A percentile compares a stretch with the other conserved stretches of the same genome.
Conservation (phyloP, 257 asterid genomes). For the Nicotiana tomentosiformis region DNA sequence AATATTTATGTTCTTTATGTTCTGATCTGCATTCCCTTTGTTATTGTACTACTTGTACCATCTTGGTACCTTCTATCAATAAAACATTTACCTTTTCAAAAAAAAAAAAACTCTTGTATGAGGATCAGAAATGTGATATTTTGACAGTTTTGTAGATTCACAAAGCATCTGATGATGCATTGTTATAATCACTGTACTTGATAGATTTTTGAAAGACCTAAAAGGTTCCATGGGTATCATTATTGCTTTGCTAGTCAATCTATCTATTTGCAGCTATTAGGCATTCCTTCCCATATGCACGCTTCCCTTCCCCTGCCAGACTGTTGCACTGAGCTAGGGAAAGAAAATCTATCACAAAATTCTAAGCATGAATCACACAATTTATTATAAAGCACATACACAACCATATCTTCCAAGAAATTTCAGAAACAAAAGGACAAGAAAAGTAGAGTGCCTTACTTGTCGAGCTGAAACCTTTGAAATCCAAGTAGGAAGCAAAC, state of each 20-base stretch:
- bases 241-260: background rate
- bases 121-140: background rate
- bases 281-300: background rate
- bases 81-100: too few relatives aligned
- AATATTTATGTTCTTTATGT: too few relatives aligned
- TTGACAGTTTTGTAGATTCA: background rate
- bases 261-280: background rate
- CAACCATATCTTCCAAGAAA: background rate
- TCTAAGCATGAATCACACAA: background rate
- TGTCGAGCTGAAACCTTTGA: conserved; percentile 90
- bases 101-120: background rate
- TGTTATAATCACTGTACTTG: background rate
- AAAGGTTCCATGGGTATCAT: background rate
- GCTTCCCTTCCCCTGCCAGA: background rate
- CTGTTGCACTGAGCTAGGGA: background rate
- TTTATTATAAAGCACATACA: background rate
- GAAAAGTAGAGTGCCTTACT: conserved; percentile 33
- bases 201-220: background rate
- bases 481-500: conserved; percentile 95
- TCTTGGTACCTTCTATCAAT: too few relatives aligned
- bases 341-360: background rate
- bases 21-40: too few relatives aligned
- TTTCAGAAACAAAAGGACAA: background rate
- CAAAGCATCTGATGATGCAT: background rate
- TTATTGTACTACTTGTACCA: too few relatives aligned